phyloP scores from a whole-genome alignment of 1,284 basidiomycete genomes.

The Singerocomus inundabilis region DNA sequence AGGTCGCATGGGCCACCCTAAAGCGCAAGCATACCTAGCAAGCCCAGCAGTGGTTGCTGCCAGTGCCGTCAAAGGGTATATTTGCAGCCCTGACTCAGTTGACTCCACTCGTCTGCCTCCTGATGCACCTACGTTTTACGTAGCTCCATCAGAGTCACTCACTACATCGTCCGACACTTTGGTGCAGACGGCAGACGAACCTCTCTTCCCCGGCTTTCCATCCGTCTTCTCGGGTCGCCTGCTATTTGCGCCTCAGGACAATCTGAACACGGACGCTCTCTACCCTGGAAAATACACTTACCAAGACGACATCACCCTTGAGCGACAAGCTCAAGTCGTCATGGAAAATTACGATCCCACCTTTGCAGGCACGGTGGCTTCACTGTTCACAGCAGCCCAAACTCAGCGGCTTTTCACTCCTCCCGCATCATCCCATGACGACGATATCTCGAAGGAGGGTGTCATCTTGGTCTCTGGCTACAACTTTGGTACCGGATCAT shows the following conservation, averaged over 20 bases:
- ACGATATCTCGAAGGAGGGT: slow-evolving; percentile 46
- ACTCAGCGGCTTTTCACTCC: slow-evolving; percentile 17
- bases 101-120: slow-evolving; percentile 56
- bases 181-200: slow-evolving; percentile 44
- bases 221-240: slow-evolving; percentile 79
- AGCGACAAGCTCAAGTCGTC: slow-evolving; percentile 93
- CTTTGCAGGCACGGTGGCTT: slow-evolving; percentile 77
- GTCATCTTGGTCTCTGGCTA: slow-evolving; percentile 90
- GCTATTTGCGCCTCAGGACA: slow-evolving; percentile 94
- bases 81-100: slow-evolving; percentile 79
- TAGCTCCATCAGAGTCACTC: slow-evolving; percentile 38
- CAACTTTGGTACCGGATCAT: slow-evolving; percentile 99
- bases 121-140: slow-evolving; percentile 59
- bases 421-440: slow-evolving; percentile 1
- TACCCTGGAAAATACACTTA: slow-evolving; percentile 99
- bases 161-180: slow-evolving; percentile 28
- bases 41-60: slow-evolving; percentile 97
- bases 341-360: slow-evolving; percentile 98
- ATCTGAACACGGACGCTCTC: slow-evolving; percentile 97
- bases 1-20: slow-evolving; percentile 96
- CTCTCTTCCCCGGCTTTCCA: slow-evolving; percentile 81
- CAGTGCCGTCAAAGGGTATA: slow-evolving; percentile 89
- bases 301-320: slow-evolving; percentile 97
- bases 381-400: slow-evolving; percentile 45
- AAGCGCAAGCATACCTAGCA: slow-evolving; percentile 93